Evolutionary conservation across 352 stramenopile genomes (phyloP).

Genomic region (Globisporangium recalcitrans): DNA sequence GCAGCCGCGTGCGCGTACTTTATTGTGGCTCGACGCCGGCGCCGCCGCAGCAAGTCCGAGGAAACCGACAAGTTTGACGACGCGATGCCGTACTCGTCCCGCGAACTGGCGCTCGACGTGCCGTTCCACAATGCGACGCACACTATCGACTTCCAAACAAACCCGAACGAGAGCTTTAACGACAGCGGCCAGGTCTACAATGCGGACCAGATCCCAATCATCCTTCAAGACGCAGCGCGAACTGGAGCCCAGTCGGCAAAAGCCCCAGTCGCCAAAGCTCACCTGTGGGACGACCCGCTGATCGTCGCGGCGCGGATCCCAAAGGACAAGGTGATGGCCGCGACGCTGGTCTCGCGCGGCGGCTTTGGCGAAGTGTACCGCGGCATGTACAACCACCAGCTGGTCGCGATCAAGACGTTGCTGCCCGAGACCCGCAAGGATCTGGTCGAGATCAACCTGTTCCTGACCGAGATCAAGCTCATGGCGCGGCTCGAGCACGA

Average conservation of each 20-base stretch:
- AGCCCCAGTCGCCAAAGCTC: not conserved
- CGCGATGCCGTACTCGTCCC: not conserved
- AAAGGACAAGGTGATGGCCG: slow-evolving; percentile 22
- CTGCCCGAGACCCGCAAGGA: slow-evolving; percentile 27
- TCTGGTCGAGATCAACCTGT: slow-evolving; percentile 26
- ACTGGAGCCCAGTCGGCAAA: not conserved
- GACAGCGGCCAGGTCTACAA: not conserved
- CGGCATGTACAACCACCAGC: slow-evolving; percentile 29
- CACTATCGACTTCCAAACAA: not conserved
- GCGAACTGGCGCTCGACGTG: not conserved
- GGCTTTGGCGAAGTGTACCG: slow-evolving; percentile 42
- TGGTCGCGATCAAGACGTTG: slow-evolving; percentile 41
- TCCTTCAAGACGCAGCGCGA: not conserved
- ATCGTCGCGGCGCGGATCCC: slow-evolving; percentile 32
- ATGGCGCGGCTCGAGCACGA: slow-evolving; percentile 35
- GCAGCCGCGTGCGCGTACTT: not conserved
- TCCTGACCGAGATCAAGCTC: slow-evolving; percentile 42
- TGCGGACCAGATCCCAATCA: not conserved
- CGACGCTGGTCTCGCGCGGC: slow-evolving; percentile 25
- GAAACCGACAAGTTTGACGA: not conserved
- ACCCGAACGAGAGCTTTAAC: not conserved
- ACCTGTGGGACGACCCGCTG: slow-evolving; percentile 31
- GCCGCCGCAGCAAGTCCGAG: not conserved
- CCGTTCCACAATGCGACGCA: slow-evolving; percentile 1
- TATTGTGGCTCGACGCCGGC: not conserved